Percentiles rank a stretch among this genome's conserved stretches.
Conservation (phyloP, 345 rosid species). For the Leavenworthia alabamica region DNA sequence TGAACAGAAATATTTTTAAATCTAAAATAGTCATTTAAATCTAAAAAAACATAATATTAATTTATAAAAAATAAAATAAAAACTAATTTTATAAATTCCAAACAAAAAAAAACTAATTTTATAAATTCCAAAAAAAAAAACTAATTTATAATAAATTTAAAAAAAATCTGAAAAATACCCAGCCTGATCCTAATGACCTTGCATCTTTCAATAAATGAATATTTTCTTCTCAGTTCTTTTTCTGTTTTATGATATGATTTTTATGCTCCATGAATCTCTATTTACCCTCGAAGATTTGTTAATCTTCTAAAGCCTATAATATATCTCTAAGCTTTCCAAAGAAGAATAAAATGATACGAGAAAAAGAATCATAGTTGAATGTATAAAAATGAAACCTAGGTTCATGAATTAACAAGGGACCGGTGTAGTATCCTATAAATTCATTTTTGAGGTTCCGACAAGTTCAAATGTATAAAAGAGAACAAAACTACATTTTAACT, state of each 20-base stretch:
- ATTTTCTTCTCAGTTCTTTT: background rate
- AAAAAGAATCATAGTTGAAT: background rate
- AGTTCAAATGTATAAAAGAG: constrained; percentile 11
- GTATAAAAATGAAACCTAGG: background rate
- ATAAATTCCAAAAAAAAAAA: too few relatives aligned
- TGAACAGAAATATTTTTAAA: too few relatives aligned
- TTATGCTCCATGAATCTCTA: background rate
- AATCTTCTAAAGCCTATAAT: background rate
- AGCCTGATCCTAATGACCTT: too few relatives aligned
- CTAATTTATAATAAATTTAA: too few relatives aligned
- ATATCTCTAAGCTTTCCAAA: background rate
- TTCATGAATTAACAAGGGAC: background rate
- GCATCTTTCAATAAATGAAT: background rate
- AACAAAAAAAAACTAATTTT: too few relatives aligned
- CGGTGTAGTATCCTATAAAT: constrained; percentile 7
- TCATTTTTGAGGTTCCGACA: constrained; percentile 9
- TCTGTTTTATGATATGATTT: background rate
- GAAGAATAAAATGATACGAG: background rate
- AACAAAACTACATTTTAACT: constrained; percentile 24
- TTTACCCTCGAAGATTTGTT: background rate
- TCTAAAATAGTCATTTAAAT: too few relatives aligned
- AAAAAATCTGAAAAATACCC: too few relatives aligned
- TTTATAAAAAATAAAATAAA: too few relatives aligned
- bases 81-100: too few relatives aligned
- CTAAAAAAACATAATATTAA: too few relatives aligned